Evolutionary conservation across 495 filamentous ascomycete genomes (phyloP).

Genomic region (Annulohypoxylon maeteangense): DNA sequence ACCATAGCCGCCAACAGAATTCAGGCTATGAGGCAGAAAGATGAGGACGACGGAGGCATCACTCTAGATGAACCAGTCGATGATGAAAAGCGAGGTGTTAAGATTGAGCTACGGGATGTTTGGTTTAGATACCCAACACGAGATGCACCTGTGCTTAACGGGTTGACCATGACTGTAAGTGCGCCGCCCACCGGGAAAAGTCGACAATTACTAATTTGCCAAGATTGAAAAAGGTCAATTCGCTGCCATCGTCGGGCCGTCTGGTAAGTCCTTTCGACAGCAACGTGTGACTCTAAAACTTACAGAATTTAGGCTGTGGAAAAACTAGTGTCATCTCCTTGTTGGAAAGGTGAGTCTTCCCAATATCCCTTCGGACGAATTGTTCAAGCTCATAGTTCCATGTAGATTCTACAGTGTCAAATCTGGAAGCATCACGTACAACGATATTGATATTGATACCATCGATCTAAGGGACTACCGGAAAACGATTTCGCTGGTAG

Average conservation of each 20-base stretch:
- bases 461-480: slow-evolving; percentile 65
- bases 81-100: slow-evolving; percentile 60
- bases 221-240: slow-evolving; percentile 72
- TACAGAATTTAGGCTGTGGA: slow-evolving; percentile 68
- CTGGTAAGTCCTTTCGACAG: slow-evolving; percentile 45
- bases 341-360: slow-evolving; percentile 60
- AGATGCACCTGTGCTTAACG: slow-evolving; percentile 61
- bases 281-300: slow-evolving; percentile 10
- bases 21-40: slow-evolving; percentile 55
- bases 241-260: slow-evolving; percentile 71
- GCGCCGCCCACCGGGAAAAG: slow-evolving; percentile 2
- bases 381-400: slow-evolving; percentile 12
- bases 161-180: slow-evolving; percentile 60
- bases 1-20: slow-evolving; percentile 66
- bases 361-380: not conserved
- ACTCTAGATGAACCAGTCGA: slow-evolving; percentile 45
- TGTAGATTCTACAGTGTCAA: slow-evolving; percentile 65
- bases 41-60: slow-evolving; percentile 41
- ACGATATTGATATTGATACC: slow-evolving; percentile 58
- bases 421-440: slow-evolving; percentile 60
- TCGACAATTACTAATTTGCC: slow-evolving; percentile 20
- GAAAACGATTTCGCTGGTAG: slow-evolving; percentile 63
- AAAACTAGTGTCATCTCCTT: slow-evolving; percentile 78
- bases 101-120: slow-evolving; percentile 66
- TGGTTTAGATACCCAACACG: slow-evolving; percentile 69